Evolutionary conservation across 129 eudicot genomes (phyloP).

Genomic region (carrot (Daucus carota)): DH1_v3.0 NC_030381.2:53750501-53751000

Average conservation of each 20-base stretch:
- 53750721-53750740: conserved; percentile 39
- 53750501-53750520: background rate
- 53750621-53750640: conserved; percentile 45
- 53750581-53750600: conserved; percentile 59
- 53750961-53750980: conserved; percentile 7
- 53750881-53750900: conserved; percentile 39
- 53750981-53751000: background rate
- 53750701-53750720: conserved; percentile 39
- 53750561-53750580: conserved; percentile 5
- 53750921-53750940: conserved; percentile 36
- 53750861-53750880: conserved; percentile 41
- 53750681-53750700: conserved; percentile 60
- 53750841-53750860: conserved; percentile 43
- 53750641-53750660: conserved; percentile 44
- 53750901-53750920: conserved; percentile 37
- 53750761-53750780: conserved; percentile 44
- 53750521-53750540: background rate
- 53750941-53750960: background rate
- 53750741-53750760: conserved; percentile 52
- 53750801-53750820: conserved; percentile 38
- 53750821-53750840: conserved; percentile 23
- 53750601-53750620: conserved; percentile 67
- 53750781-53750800: conserved; percentile 46
- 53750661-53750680: conserved; percentile 58
- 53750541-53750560: background rate